A percentile compares a stretch with the other conserved stretches of the same genome.
Conservation (phyloP, 495 filamentous ascomycete genomes). For the Penicillium goetzii region DNA sequence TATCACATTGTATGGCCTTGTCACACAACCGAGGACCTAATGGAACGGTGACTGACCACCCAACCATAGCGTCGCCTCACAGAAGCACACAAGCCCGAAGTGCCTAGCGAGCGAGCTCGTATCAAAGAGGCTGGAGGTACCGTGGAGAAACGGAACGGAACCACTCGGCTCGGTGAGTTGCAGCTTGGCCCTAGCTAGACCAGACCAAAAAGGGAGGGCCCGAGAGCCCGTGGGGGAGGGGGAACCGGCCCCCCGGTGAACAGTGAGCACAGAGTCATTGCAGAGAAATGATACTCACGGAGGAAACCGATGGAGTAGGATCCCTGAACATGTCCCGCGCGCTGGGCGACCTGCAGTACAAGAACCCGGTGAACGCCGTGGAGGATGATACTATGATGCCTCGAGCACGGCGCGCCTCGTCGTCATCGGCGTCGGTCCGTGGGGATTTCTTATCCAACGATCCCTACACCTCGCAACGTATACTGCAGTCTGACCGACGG, state of each 20-base stretch:
- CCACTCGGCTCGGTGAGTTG: constrained; percentile 38
- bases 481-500: constrained; percentile 29
- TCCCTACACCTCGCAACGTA: constrained; percentile 33
- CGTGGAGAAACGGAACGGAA: constrained; percentile 33
- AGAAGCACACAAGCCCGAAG: constrained; percentile 42
- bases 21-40: background rate
- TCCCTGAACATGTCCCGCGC: constrained; percentile 50
- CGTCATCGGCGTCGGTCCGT: constrained; percentile 25
- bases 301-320: constrained; percentile 23
- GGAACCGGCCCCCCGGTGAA: background rate
- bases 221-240: background rate
- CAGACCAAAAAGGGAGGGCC: background rate
- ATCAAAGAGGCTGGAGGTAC: constrained; percentile 44
- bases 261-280: background rate
- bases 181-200: background rate
- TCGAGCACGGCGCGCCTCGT: constrained; percentile 23
- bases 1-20: constrained; percentile 35
- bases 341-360: constrained; percentile 49
- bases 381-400: constrained; percentile 7
- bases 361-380: constrained; percentile 42
- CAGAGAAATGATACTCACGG: background rate
- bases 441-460: constrained; percentile 44
- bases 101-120: constrained; percentile 35
- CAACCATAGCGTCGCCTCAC: constrained; percentile 39
- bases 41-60: constrained; percentile 12